Evolutionary conservation across 768 basidiomycete genomes (phyloP).

Genomic region (Solioccasus polychromus): DNA sequence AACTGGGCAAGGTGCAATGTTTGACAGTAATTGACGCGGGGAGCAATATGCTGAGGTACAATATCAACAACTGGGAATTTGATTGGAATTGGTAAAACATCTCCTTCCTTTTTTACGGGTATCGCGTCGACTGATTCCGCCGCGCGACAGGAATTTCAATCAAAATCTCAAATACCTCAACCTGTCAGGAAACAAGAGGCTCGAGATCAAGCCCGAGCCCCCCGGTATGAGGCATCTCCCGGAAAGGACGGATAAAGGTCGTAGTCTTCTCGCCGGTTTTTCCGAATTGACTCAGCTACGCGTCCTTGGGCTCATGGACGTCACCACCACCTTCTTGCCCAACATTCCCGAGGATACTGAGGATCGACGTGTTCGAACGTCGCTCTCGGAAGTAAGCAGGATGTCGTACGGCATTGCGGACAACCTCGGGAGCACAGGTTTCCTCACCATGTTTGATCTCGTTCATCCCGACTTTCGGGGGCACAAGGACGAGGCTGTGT

Average conservation of each 20-base stretch:
- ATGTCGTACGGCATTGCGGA: conserved; percentile 98
- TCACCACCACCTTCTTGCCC: conserved; percentile 59
- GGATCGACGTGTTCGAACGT: conserved; percentile 89
- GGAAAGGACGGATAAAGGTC: conserved; percentile 20
- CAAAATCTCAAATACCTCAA: conserved; percentile 91
- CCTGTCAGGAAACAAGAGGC: conserved; percentile 92
- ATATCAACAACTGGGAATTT: conserved; percentile 97
- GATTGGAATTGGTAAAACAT: conserved; percentile 97
- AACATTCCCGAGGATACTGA: conserved; percentile 83
- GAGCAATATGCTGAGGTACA: conserved; percentile 92
- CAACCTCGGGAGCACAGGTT: conserved; percentile 75
- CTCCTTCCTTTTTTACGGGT: background rate
- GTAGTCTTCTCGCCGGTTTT: conserved; percentile 72
- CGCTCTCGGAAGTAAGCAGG: conserved; percentile 79
- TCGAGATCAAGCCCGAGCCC: conserved; percentile 86
- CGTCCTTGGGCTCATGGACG: conserved; percentile 97
- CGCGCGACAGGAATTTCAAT: conserved; percentile 84
- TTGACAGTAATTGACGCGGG: conserved; percentile 88
- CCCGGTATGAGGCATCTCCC: conserved; percentile 29
- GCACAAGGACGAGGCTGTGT: conserved; percentile 76
- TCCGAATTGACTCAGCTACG: conserved; percentile 80
- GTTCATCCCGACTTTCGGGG: conserved; percentile 84
- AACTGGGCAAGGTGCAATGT: conserved; percentile 77
- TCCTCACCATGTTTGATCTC: conserved; percentile 87
- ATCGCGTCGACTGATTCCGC: background rate